Evolutionary conservation across 371 early-diverging fungal species (phyloP).

Genomic region (Mortierella sp.): DNA sequence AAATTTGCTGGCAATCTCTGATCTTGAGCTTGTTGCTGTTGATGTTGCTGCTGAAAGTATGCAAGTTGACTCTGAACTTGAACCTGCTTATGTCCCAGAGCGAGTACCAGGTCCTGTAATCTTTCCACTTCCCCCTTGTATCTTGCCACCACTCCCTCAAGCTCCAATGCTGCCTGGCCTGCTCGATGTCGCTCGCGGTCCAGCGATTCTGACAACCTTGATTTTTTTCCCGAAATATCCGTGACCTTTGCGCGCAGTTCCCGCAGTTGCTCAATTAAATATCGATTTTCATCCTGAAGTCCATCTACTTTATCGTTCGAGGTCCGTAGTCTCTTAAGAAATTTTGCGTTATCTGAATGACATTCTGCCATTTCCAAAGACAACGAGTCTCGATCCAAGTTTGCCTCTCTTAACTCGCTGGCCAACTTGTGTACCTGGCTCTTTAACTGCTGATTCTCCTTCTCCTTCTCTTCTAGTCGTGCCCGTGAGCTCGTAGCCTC

Average conservation of each 20-base stretch:
- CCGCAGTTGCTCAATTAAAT: constrained; percentile 37
- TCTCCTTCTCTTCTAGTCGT: constrained; percentile 10
- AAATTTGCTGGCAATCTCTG: neutral
- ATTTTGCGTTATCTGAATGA: constrained; percentile 46
- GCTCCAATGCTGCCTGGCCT: constrained; percentile 24
- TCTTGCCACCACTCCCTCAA: constrained; percentile 24
- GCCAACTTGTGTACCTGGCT: constrained; percentile 9
- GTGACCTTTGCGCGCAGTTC: constrained; percentile 29
- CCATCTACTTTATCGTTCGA: constrained; percentile 25
- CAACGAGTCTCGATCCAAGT: constrained; percentile 42
- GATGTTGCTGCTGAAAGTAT: neutral
- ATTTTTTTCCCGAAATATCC: constrained; percentile 16
- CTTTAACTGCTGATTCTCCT: constrained; percentile 18
- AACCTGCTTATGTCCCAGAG: constrained; percentile 37
- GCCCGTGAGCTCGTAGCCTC: constrained; percentile 3
- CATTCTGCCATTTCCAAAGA: constrained; percentile 39
- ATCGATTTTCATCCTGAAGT: constrained; percentile 43
- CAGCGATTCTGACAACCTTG: constrained; percentile 7
- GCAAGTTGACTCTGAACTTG: constrained; percentile 25
- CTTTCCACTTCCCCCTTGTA: constrained; percentile 37
- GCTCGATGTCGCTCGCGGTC: constrained; percentile 23
- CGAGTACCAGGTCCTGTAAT: constrained; percentile 34
- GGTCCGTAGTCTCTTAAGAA: constrained; percentile 31
- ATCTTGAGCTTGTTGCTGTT: constrained; percentile 17
- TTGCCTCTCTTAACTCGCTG: constrained; percentile 31